phyloP scores from a whole-genome alignment of 139 green algal species.

The Picochlorum sp. region DNA sequence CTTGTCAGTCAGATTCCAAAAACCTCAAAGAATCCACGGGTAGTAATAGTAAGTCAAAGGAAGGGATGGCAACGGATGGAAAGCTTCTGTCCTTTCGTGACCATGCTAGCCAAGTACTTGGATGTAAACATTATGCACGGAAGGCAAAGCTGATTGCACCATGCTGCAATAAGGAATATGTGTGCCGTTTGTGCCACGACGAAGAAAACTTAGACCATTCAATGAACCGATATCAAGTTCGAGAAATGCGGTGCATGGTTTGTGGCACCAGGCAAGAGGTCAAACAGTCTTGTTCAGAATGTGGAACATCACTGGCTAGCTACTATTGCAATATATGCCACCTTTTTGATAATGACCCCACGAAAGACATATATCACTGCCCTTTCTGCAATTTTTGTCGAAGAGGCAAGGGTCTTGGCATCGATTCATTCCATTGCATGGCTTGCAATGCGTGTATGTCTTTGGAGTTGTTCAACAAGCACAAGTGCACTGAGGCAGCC shows the following conservation, averaged over 20 bases:
- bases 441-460: constrained; percentile 96
- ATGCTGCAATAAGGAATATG: constrained; percentile 71
- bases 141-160: constrained; percentile 65
- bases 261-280: constrained; percentile 71
- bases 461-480: constrained; percentile 67
- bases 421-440: constrained; percentile 98
- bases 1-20: no score
- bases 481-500: constrained; percentile 79
- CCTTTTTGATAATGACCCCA: constrained; percentile 80
- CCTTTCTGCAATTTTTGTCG: constrained; percentile 97
- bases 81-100: constrained; percentile 32
- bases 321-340: constrained; percentile 98
- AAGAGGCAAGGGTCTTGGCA: constrained; percentile 56
- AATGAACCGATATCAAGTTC: constrained; percentile 59
- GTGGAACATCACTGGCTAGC: constrained; percentile 50
- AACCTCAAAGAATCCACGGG: no score
- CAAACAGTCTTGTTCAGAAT: constrained; percentile 40
- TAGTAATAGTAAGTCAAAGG: neutral
- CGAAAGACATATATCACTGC: constrained; percentile 92
- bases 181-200: constrained; percentile 92
- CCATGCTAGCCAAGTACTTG: constrained; percentile 23
- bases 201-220: constrained; percentile 62
- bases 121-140: constrained; percentile 56
- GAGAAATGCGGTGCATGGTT: constrained; percentile 80
- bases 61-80: neutral